phyloP scores from a whole-genome alignment of 192 early-diverging fungal genomes.

The Pecoramyces ruminantium region DNA sequence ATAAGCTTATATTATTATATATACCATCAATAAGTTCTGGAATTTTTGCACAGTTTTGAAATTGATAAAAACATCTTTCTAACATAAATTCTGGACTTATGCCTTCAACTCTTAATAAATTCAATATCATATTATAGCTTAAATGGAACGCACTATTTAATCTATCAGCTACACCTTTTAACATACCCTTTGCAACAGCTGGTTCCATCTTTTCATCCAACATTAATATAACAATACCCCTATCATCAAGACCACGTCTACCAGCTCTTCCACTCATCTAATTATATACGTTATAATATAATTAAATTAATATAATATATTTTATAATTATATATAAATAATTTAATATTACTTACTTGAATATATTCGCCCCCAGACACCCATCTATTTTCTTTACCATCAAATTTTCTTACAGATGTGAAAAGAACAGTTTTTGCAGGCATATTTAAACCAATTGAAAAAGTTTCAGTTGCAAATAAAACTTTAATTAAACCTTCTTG shows the following conservation, averaged over 20 bases:
- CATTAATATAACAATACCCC: conserved; percentile 94
- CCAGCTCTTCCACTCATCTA: conserved; percentile 93
- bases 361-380: conserved; percentile 86
- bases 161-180: conserved; percentile 53
- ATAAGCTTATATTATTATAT: no score
- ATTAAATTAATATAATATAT: no score
- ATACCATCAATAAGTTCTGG: conserved; percentile 54
- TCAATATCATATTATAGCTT: conserved; percentile 93
- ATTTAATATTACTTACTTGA: conserved; percentile 19
- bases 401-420: conserved; percentile 79
- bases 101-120: conserved; percentile 85
- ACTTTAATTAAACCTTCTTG: conserved; percentile 93
- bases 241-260: conserved; percentile 87
- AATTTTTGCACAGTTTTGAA: conserved; percentile 70
- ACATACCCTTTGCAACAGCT: conserved; percentile 75
- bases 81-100: conserved; percentile 85
- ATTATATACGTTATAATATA: no score
- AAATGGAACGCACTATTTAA: conserved; percentile 90
- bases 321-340: no score
- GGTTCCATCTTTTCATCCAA: conserved; percentile 92
- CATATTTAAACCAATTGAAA: conserved; percentile 98
- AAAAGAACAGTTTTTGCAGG: conserved; percentile 97
- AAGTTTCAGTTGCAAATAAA: conserved; percentile 98
- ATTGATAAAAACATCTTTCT: conserved; percentile 78
- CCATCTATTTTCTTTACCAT: conserved; percentile 74